A percentile compares a stretch with the other conserved stretches of the same genome.
Conservation (phyloP, 2,329 filamentous ascomycete species). For the Fusarium sp. region DNA sequence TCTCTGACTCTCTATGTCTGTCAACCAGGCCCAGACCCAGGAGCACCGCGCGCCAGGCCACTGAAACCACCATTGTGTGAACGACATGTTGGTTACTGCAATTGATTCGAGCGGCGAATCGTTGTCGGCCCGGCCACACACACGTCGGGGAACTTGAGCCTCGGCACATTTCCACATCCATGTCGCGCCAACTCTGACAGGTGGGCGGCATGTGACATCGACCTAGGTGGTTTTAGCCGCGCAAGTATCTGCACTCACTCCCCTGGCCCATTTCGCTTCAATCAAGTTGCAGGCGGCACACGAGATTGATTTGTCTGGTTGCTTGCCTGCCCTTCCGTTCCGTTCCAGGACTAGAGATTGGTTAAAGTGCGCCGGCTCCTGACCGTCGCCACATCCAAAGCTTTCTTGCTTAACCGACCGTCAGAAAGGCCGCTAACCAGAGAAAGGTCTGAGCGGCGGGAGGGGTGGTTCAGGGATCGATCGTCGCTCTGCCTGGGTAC, state of each 20-base stretch:
- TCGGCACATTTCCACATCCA: conserved; percentile 28
- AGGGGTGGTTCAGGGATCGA: conserved; percentile 18
- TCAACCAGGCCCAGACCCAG: background rate
- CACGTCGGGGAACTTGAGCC: background rate
- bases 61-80: conserved; percentile 37
- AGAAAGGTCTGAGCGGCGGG: conserved; percentile 16
- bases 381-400: conserved; percentile 12
- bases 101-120: conserved; percentile 12
- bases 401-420: conserved; percentile 29
- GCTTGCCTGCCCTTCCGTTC: background rate
- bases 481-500: conserved; percentile 12
- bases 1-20: background rate
- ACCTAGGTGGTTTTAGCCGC: conserved; percentile 25
- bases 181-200: conserved; percentile 7
- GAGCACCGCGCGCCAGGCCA: background rate
- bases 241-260: conserved; percentile 1
- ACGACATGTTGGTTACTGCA: conserved; percentile 7
- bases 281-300: conserved; percentile 5
- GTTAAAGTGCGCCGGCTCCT: conserved; percentile 3
- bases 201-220: conserved; percentile 32
- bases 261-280: conserved; percentile 18
- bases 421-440: conserved; percentile 18
- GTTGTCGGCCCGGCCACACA: conserved; percentile 22
- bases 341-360: conserved; percentile 12
- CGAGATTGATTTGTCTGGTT: conserved; percentile 2